Conservation (phyloP, 441 rosid genomes). For the Viola pubescens region DNA sequence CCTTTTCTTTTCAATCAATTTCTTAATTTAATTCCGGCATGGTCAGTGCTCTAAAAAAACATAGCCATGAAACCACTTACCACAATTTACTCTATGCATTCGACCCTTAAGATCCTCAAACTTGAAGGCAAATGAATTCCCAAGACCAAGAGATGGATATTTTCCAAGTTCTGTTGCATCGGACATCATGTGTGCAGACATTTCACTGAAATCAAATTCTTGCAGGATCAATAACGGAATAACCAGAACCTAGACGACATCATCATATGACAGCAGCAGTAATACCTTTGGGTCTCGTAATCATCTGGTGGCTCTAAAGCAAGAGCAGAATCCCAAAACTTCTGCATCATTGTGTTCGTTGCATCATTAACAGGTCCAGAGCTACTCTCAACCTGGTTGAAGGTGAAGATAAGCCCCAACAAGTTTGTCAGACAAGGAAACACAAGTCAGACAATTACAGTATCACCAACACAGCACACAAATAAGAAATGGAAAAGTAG, state of each 20-base stretch:
- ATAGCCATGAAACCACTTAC: slow-evolving; percentile 30
- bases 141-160: slow-evolving; percentile 57
- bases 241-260: slow-evolving; percentile 10
- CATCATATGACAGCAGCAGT: slow-evolving; percentile 13
- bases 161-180: slow-evolving; percentile 53
- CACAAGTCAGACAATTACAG: too few relatives aligned
- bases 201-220: slow-evolving; percentile 47
- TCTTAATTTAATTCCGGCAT: background rate
- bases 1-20: background rate
- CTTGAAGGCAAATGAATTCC: slow-evolving; percentile 64
- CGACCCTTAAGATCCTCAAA: slow-evolving; percentile 67
- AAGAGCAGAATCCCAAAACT: slow-evolving; percentile 92
- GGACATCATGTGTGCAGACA: slow-evolving; percentile 62
- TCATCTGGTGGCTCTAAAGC: slow-evolving; percentile 75
- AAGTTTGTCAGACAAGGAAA: background rate
- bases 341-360: slow-evolving; percentile 92
- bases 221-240: slow-evolving; percentile 19
- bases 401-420: slow-evolving; percentile 5
- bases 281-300: slow-evolving; percentile 61
- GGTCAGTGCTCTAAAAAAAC: background rate
- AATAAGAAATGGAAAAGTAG: too few relatives aligned
- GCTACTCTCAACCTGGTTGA: slow-evolving; percentile 58
- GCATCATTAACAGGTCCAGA: slow-evolving; percentile 77
- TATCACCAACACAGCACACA: too few relatives aligned
- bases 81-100: slow-evolving; percentile 62